A percentile compares a stretch with the other conserved stretches of the same genome.
Conservation (phyloP, 768 basidiomycete genomes). For the Pisolithus tinctorius region DNA sequence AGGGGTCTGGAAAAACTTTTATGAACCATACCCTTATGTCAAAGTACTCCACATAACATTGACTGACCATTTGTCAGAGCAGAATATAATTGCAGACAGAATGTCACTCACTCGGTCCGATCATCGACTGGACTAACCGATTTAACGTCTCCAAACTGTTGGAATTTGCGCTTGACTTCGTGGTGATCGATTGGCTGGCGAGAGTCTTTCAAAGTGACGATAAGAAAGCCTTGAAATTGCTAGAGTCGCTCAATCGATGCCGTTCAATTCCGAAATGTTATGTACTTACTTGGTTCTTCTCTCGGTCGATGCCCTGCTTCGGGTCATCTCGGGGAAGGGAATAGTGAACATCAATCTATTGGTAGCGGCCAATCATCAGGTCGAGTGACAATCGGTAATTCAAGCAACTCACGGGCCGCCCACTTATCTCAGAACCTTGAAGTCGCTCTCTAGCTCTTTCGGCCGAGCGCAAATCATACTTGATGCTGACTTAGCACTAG, state of each 20-base stretch:
- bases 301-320: constrained; percentile 50
- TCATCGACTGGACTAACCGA: constrained; percentile 59
- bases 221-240: constrained; percentile 80
- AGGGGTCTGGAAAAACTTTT: constrained; percentile 6
- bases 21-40: constrained; percentile 64
- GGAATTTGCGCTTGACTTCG: constrained; percentile 81
- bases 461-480: constrained; percentile 93
- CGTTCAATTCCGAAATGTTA: not conserved
- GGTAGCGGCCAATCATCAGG: constrained; percentile 4
- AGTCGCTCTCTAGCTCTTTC: constrained; percentile 86
- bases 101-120: constrained; percentile 47
- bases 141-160: constrained; percentile 89
- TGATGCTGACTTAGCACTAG: constrained; percentile 11
- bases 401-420: constrained; percentile 69
- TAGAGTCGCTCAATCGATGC: constrained; percentile 20
- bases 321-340: constrained; percentile 89
- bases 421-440: constrained; percentile 83
- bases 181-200: constrained; percentile 72
- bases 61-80: constrained; percentile 40
- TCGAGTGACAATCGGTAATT: constrained; percentile 1
- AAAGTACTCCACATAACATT: constrained; percentile 90
- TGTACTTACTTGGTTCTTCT: constrained; percentile 73
- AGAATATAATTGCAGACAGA: not conserved
- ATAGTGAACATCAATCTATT: constrained; percentile 97
- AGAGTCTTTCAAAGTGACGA: constrained; percentile 72